Evolutionary conservation across 2,329 filamentous ascomycete genomes (phyloP), one percentile per base, ranked within the genome.

Genomic region (Fusarium sp.): DNA sequence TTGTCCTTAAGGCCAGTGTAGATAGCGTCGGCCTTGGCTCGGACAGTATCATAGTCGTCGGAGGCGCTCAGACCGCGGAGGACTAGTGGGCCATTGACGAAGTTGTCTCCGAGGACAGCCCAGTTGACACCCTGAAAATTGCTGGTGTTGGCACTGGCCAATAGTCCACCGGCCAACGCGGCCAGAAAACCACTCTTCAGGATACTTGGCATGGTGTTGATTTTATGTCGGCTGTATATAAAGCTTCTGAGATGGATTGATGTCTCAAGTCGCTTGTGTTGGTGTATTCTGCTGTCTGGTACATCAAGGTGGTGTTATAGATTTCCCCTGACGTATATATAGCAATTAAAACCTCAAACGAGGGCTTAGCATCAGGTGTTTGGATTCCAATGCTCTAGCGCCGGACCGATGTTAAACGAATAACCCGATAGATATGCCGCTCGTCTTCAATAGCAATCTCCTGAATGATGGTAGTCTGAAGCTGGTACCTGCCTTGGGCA

Each of bases 171-270:
- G 2, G 26, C 44, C 1, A 47, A 47, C 9, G 9, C 26, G 20
- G 20, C 44, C 4, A 47, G 26, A 15, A 28, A 0, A 47, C 1
- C 44, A 22, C 13, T 47, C 18, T 28, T 47, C 26, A 28, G 20
- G 20, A 47, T 28, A 22, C 44, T 47, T 7, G 6, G 44, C 44
- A 47, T 47, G 44, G 20, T 45, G 6, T 28, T 15, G 20, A 22
- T 28, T 22, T 28, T 3, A 22, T 47, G 4, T 28, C 20, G 18
- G 44, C 6, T 2, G 26, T 22, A 28, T 47, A 11, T 15, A 18
- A 15, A 10, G 9, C 22, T 11, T 0, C 13, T 28, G 18, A 3
- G 14, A 13, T 22, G 13, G 9, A 15, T 0, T 22, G 13, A 15
- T 15, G 26, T 22, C 28, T 11, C 26, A 3, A 22, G 18, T 28